These are phyloP conservation scores for Magnusiomyces sp. DNA, from an alignment of 1,139 yeast species.

Conservation along the genomic window DNA sequence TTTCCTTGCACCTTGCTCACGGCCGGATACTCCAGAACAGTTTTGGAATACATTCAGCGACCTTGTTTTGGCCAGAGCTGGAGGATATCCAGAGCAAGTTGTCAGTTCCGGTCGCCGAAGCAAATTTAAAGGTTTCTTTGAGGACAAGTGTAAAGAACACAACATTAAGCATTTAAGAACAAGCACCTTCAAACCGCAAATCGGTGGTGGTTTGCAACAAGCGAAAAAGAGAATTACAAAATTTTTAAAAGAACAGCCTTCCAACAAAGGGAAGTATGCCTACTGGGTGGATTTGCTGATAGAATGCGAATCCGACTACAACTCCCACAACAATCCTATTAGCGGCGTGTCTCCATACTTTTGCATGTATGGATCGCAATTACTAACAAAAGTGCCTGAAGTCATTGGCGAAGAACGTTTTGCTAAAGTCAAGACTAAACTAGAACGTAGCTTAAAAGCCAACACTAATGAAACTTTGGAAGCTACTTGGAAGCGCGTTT, in stretches of 20 bases:
- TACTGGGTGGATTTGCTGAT: not conserved
- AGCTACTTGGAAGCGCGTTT: slow-evolving; percentile 4
- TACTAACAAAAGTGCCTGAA: not conserved
- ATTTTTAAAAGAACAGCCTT: slow-evolving; percentile 1
- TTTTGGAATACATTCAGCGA: not conserved
- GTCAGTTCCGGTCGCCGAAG: slow-evolving; percentile 2
- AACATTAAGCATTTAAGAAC: slow-evolving; percentile 3
- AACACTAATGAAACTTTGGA: not conserved
- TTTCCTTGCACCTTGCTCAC: slow-evolving; percentile 1
- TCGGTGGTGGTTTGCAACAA: slow-evolving; percentile 4
- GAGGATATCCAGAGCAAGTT: slow-evolving; percentile 4
- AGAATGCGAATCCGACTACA: slow-evolving; percentile 2
- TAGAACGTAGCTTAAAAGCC: not conserved
- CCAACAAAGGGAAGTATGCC: no score
- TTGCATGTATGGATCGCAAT: slow-evolving; percentile 2
- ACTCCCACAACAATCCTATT: slow-evolving; percentile 1
- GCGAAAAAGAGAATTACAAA: not conserved
- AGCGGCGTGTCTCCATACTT: slow-evolving; percentile 2
- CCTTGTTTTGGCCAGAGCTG: slow-evolving; percentile 1
- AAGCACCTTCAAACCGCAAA: slow-evolving; percentile 1
- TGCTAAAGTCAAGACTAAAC: not conserved
- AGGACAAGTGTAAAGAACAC: not conserved
- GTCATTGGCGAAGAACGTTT: not conserved
- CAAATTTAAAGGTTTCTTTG: slow-evolving; percentile 2
- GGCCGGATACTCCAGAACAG: not conserved